Conservation (phyloP, 192 early-diverging fungal species). For the Coemansia pectinata region DNA sequence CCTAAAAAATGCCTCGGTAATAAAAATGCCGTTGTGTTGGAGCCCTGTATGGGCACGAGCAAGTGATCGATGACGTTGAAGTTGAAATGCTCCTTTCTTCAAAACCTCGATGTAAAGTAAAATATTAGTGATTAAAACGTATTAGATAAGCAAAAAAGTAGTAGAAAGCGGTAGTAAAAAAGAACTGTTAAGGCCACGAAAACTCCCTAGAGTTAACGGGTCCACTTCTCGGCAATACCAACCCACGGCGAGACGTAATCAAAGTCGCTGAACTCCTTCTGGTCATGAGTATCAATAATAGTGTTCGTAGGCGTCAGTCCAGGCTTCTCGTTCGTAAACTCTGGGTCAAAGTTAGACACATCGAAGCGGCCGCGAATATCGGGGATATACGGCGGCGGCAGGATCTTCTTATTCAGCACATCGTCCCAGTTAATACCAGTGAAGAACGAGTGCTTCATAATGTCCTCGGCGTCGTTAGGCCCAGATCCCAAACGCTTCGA, state of each 20-base stretch:
- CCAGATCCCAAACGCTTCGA: slow-evolving; percentile 80
- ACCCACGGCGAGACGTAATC: slow-evolving; percentile 93
- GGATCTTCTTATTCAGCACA: slow-evolving; percentile 81
- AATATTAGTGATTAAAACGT: neutral
- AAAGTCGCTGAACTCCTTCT: slow-evolving; percentile 94
- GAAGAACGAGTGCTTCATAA: slow-evolving; percentile 94
- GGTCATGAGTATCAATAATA: slow-evolving; percentile 75
- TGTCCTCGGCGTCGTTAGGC: slow-evolving; percentile 85
- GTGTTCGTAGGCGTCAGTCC: slow-evolving; percentile 90
- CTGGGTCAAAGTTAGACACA: slow-evolving; percentile 97
- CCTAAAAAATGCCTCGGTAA: neutral
- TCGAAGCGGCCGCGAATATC: slow-evolving; percentile 77
- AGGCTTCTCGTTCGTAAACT: slow-evolving; percentile 95
- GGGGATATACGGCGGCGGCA: slow-evolving; percentile 85
- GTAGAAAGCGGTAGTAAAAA: slow-evolving; percentile 3
- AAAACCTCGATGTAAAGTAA: too few species aligned
- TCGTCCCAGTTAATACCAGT: slow-evolving; percentile 95
- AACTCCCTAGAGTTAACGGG: slow-evolving; percentile 17
- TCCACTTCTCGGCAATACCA: slow-evolving; percentile 54
- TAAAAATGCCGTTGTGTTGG: neutral
- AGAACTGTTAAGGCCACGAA: neutral
- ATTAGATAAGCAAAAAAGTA: neutral
- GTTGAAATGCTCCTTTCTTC: too few species aligned
- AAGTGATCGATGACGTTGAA: neutral
- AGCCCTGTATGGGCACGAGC: neutral